Evolutionary conservation across 306 rosid genomes (phyloP).

Genomic region (Rosa lucieae): DNA sequence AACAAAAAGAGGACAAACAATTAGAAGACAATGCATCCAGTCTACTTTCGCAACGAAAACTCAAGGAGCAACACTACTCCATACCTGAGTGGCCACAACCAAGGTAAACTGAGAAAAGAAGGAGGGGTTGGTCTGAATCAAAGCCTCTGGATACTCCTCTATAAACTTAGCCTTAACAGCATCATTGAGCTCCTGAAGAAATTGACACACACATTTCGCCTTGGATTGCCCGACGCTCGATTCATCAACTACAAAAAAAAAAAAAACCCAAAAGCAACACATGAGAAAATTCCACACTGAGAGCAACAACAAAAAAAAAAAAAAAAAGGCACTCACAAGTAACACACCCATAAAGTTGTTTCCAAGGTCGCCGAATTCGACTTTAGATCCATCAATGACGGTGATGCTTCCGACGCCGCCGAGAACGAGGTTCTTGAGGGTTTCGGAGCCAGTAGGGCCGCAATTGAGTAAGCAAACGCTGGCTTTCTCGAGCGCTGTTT

Average conservation of each 20-base stretch:
- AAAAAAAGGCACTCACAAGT: not conserved
- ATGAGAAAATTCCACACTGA: not conserved
- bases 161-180: slow-evolving; percentile 93
- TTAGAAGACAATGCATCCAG: not conserved
- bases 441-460: slow-evolving; percentile 98
- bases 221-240: slow-evolving; percentile 83
- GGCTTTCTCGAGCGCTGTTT: slow-evolving; percentile 78
- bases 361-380: slow-evolving; percentile 89
- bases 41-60: not conserved
- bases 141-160: slow-evolving; percentile 78
- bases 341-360: slow-evolving; percentile 83
- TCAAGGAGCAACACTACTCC: slow-evolving; percentile 14
- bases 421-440: slow-evolving; percentile 87
- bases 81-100: slow-evolving; percentile 94
- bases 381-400: slow-evolving; percentile 90
- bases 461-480: slow-evolving; percentile 86
- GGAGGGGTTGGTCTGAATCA: slow-evolving; percentile 78
- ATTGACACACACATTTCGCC: slow-evolving; percentile 90
- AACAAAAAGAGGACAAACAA: not conserved
- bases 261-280: not conserved
- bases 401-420: slow-evolving; percentile 99
- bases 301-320: not conserved
- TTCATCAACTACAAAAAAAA: slow-evolving; percentile 60
- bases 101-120: slow-evolving; percentile 92
- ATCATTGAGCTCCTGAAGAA: slow-evolving; percentile 96